phyloP scores from a whole-genome alignment of 345 rosid genomes.

The Citrus sp. region DNA sequence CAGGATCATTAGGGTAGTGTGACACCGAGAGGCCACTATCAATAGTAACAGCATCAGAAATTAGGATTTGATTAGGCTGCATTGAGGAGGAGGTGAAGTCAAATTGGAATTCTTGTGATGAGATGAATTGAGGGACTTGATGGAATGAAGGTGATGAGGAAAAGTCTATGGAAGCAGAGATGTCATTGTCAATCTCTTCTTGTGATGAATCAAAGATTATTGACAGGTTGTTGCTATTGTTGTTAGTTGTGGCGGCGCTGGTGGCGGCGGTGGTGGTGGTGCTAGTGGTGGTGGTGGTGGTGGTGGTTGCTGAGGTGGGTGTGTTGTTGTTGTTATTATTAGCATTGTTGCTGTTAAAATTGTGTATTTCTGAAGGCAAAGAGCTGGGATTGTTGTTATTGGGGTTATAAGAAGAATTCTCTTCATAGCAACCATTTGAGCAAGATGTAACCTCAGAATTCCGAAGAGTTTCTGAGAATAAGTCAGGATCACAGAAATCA shows the following conservation, averaged over 20 bases:
- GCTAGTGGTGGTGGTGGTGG: not conserved
- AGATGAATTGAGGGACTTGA: constrained; percentile 40
- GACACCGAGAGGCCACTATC: constrained; percentile 28
- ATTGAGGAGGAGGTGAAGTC: constrained; percentile 52
- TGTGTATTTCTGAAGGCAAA: constrained; percentile 29
- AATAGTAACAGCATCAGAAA: constrained; percentile 26
- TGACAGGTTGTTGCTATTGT: constrained; percentile 39
- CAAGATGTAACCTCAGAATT: constrained; percentile 62
- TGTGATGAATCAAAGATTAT: constrained; percentile 53
- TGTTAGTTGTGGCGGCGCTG: constrained; percentile 20
- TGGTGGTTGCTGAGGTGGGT: not conserved
- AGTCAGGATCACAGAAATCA: constrained; percentile 58
- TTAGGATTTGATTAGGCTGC: constrained; percentile 36
- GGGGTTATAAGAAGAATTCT: constrained; percentile 40
- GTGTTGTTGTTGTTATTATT: constrained; percentile 31
- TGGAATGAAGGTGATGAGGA: constrained; percentile 56
- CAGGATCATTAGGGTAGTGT: constrained; percentile 27
- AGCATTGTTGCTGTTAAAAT: constrained; percentile 25
- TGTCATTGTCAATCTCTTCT: constrained; percentile 70
- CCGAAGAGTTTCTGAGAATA: constrained; percentile 63
- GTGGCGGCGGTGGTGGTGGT: constrained; percentile 10
- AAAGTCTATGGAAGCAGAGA: constrained; percentile 79
- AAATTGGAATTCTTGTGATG: constrained; percentile 48
- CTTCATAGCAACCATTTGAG: constrained; percentile 56
- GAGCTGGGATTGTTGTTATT: constrained; percentile 14